phyloP scores from a whole-genome alignment of 768 basidiomycete species.

The Amanita inopinata region DNA sequence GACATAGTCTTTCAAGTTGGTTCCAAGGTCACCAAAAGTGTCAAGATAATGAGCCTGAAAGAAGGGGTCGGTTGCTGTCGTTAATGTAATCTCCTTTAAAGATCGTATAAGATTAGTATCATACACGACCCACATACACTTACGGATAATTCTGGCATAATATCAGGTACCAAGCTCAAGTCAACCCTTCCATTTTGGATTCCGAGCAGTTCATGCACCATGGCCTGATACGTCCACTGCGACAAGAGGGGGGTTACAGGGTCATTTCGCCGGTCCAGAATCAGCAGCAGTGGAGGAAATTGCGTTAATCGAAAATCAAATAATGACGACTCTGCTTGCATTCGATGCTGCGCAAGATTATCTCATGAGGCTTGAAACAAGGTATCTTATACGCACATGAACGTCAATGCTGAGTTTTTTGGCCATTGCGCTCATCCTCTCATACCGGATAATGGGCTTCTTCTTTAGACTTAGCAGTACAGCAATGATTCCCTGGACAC shows the following conservation, averaged over 20 bases:
- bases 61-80: constrained; percentile 86
- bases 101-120: neutral
- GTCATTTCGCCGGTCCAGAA: constrained; percentile 93
- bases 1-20: constrained; percentile 85
- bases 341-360: constrained; percentile 46
- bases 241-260: constrained; percentile 93
- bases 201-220: constrained; percentile 94
- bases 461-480: constrained; percentile 93
- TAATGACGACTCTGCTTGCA: constrained; percentile 70
- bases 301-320: constrained; percentile 92
- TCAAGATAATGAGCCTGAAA: constrained; percentile 84
- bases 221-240: constrained; percentile 99
- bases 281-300: constrained; percentile 79
- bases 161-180: constrained; percentile 74
- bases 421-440: constrained; percentile 88
- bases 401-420: constrained; percentile 82
- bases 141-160: constrained; percentile 78
- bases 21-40: constrained; percentile 95
- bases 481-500: constrained; percentile 73
- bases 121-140: constrained; percentile 14
- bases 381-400: constrained; percentile 40
- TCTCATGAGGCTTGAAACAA: neutral
- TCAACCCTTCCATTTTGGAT: constrained; percentile 94
- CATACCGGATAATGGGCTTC: constrained; percentile 89
- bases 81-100: constrained; percentile 83